Evolutionary conservation across 2,329 filamentous ascomycete species (phyloP), one percentile per base, ranked within the genome.

Genomic region (Lasiodiplodia sp.): DNA sequence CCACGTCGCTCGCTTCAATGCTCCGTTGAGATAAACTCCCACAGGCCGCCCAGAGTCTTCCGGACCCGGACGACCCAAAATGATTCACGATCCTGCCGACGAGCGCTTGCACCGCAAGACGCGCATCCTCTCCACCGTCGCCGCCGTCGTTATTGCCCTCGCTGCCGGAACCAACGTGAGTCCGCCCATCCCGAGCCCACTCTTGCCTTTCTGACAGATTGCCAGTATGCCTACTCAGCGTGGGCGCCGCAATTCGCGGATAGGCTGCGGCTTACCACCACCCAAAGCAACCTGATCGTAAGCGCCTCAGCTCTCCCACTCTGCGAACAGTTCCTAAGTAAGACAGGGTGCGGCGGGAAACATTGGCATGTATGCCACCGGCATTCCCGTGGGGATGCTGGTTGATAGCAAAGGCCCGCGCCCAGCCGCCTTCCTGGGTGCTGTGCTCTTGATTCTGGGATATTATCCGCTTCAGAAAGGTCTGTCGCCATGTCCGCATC

Each of bases 161-260:
- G 93, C 94, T 70, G 97, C 94, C 79, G 96, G 96, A 70, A 97
- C 94, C 71, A 97, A 97, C 80, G 94, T 96, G 82, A 75, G 89
- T 58, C 14, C 49, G 7, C 40, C 53, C 40, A 21, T 49, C 10
- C 66, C 11, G 16, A 11, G 34, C 21, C 10, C 16, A 38, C 11
- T 34, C 8, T 18, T 38, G 23, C 28, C 18, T n/a, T 40, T 57
- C 52, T 55, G 18, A 49, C 47, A n/a, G 28, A n/a, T 18, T n/a
- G 47, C 62, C 77, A 97, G 93, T 98, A 99, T 88, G 95, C 94
- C 77, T 99, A 97, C 82, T 97, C 94, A 67, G 95, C 95, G 81
- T 99, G 96, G 94, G 94, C 93, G 16, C 96, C 96, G 23, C 94
- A 97, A 81, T 97, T 97, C 77, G 94, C 94, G 62, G 90, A 96